Conservation (phyloP, 129 eudicot species). For the Chrysanthemum lavandulifolium region DNA sequence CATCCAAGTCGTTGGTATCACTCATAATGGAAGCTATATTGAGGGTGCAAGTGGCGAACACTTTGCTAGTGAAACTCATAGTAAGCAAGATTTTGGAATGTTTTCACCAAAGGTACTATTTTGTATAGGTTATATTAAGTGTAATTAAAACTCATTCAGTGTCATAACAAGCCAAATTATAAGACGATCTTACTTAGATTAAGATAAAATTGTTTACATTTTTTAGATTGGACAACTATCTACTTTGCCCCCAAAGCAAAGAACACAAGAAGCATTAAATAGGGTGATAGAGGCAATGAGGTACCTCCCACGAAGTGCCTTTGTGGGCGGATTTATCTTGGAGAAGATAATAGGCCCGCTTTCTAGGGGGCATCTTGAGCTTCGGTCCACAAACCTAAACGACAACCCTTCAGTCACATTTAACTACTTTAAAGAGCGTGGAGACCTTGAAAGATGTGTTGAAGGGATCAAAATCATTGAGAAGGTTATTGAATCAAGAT, state of each 20-base stretch:
- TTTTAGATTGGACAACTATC: slow-evolving; percentile 85
- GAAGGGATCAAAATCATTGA: slow-evolving; percentile 62
- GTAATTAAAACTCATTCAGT: neutral
- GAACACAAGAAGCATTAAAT: slow-evolving; percentile 66
- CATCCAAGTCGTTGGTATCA: slow-evolving; percentile 85
- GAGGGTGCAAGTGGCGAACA: slow-evolving; percentile 72
- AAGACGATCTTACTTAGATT: neutral
- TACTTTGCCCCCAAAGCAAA: slow-evolving; percentile 81
- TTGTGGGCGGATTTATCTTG: slow-evolving; percentile 73
- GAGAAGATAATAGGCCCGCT: slow-evolving; percentile 79
- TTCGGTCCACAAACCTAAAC: slow-evolving; percentile 46
- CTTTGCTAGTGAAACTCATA: slow-evolving; percentile 31
- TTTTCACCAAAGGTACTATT: slow-evolving; percentile 48
- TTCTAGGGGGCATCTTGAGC: slow-evolving; percentile 73
- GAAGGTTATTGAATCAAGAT: slow-evolving; percentile 52
- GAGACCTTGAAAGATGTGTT: slow-evolving; percentile 72
- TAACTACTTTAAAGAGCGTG: slow-evolving; percentile 73
- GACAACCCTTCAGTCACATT: slow-evolving; percentile 76
- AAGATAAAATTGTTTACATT: neutral
- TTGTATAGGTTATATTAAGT: neutral
- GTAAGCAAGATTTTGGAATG: slow-evolving; percentile 55
- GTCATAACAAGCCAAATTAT: neutral
- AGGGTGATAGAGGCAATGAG: slow-evolving; percentile 57
- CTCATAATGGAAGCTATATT: slow-evolving; percentile 68
- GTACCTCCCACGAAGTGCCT: slow-evolving; percentile 48